Conservation (phyloP, 225 moss, liverwort and hornwort genomes). For the Takakia lepidozioides region DNA sequence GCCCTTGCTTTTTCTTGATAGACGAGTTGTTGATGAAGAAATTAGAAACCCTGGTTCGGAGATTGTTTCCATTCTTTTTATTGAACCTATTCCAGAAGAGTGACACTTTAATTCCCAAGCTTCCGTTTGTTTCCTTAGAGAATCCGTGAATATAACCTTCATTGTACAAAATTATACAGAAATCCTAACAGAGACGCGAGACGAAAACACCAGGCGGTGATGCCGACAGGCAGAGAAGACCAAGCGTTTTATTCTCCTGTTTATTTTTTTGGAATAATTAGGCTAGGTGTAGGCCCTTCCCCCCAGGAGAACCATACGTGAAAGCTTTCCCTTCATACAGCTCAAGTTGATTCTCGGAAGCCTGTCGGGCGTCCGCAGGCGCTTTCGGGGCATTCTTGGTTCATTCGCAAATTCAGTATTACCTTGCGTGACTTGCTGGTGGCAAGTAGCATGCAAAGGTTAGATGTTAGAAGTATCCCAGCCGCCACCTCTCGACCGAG, state of each 20-base stretch:
- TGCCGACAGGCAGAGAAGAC: slow-evolving; percentile 5
- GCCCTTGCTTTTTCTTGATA: too few relatives aligned
- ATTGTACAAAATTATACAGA: slow-evolving; percentile 16
- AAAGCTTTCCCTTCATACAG: slow-evolving; percentile 11
- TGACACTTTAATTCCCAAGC: slow-evolving; percentile 9
- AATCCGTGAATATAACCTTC: slow-evolving; percentile 19
- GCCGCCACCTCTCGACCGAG: background rate
- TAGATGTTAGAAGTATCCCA: background rate
- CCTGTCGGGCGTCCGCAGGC: background rate
- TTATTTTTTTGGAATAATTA: slow-evolving; percentile 12
- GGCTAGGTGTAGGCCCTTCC: background rate
- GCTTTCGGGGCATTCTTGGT: background rate
- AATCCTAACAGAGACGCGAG: slow-evolving; percentile 17
- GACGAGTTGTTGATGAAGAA: too few relatives aligned
- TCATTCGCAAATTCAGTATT: background rate
- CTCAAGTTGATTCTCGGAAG: slow-evolving; percentile 4
- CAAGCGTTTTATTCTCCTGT: slow-evolving; percentile 11
- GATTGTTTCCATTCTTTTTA: too few relatives aligned
- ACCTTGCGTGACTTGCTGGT: slow-evolving; percentile 5
- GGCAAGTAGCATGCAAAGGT: slow-evolving; percentile 1
- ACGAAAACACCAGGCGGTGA: slow-evolving; percentile 7
- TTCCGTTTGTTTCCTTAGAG: slow-evolving; percentile 10
- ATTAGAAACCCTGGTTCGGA: too few relatives aligned
- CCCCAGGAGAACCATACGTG: background rate
- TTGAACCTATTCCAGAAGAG: slow-evolving; percentile 4